Conservation (phyloP, 768 basidiomycete genomes). For the Hortiboletus flavorubellus region DNA sequence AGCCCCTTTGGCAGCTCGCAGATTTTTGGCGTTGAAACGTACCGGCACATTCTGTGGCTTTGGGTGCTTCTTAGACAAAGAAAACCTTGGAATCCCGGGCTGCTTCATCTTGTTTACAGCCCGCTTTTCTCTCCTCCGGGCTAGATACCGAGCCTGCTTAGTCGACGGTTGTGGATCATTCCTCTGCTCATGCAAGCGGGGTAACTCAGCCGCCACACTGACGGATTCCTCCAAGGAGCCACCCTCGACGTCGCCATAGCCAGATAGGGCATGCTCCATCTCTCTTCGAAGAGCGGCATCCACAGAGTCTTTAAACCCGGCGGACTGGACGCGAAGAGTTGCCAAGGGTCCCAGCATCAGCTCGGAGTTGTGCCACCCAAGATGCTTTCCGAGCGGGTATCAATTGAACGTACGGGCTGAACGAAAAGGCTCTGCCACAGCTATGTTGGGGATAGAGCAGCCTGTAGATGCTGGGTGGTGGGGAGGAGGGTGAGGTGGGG, state of each 20-base stretch:
- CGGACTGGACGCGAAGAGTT: too few species aligned
- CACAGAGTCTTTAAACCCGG: not conserved
- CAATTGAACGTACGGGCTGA: too few species aligned
- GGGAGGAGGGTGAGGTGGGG: too few species aligned
- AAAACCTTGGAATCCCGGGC: not conserved
- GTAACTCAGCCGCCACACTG: too few species aligned
- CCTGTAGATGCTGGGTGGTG: too few species aligned
- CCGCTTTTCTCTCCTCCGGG: not conserved
- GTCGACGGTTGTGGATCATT: not conserved
- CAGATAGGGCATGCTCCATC: not conserved
- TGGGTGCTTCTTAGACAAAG: not conserved
- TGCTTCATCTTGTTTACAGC: not conserved
- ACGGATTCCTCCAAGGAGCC: not conserved
- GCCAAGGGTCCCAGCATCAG: too few species aligned
- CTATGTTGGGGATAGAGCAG: too few species aligned
- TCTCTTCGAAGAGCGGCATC: not conserved
- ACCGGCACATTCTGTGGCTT: not conserved
- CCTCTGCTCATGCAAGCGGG: not conserved
- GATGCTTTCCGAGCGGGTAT: too few species aligned
- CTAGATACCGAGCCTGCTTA: not conserved
- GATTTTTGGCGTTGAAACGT: too few species aligned
- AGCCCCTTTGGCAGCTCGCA: too few species aligned
- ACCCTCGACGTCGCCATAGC: not conserved
- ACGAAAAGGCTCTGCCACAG: too few species aligned
- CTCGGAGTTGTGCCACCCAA: too few species aligned